Base-by-base conservation (phyloP, 108 stramenopile species). In the Cyclotella sp. region DNA sequence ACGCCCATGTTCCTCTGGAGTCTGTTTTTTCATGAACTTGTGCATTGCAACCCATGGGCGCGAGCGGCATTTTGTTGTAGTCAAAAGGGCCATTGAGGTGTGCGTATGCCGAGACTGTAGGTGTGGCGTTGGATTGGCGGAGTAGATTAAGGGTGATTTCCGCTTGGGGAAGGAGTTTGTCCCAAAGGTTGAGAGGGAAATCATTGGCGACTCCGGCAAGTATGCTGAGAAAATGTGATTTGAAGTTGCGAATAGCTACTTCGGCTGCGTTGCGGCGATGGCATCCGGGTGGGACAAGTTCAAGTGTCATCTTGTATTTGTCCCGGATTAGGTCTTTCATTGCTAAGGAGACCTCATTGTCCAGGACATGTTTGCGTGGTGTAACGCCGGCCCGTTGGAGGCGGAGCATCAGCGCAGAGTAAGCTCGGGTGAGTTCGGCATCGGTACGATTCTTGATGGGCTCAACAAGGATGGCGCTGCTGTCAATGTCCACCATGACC, bases 171-270 rank as follows among this genome's bases (percentile, higher is more conserved):
- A 16, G 59, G 16, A 27, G 5, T 16, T 19, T 19, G 18, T 18
- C 19, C 19, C 16, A 24, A 24, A 30, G 28, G 2, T 27, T 16
- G 22, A 29, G n/a, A 16, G 29, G 59, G 24, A 16, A 49, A n/a
- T 16, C 15, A 16, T 16, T 3, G 18, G 47, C 47, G 15, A n/a
- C 18, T 3, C 57, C 57, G 2, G 27, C 47, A n/a, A 49, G 47
- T 13, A 58, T 27, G 57, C 57, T 58, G 57, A 58, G 57, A 9
- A 58, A 58, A 9, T 58, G 57, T 3, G 57, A 24, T 24, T 58
- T 58, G 57, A 58, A 58, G 27, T 58, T 58, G 26, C 57, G 57
- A 3, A 58, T 58, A 22, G 57, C 57, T 3, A 58, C 57, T 58
- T 58, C 57, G 22, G 57, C 57, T 1, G 24, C 57, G 9, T 26